Base-by-base conservation (phyloP, 2,329 filamentous ascomycete genomes). In the Phialophora chinensis region DNA sequence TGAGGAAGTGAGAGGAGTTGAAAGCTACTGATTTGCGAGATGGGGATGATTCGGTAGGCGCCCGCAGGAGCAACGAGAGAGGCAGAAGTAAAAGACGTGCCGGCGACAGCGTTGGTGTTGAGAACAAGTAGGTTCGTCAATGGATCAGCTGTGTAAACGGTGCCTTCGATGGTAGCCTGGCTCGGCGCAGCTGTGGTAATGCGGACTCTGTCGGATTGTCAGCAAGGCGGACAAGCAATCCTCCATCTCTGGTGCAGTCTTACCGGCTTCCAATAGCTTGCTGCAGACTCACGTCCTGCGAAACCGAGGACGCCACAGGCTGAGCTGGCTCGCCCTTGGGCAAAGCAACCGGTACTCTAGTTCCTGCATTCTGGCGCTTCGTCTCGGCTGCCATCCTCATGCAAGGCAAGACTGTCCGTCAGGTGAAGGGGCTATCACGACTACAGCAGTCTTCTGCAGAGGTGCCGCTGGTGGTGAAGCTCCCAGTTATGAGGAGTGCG, bases 101-200 rank as follows among this genome's bases (percentile, higher is more conserved):
- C 76, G 27, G 79, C 74, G 25, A 80, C 80, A 20, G 82, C 76
- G 12, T 81, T 80, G 20, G 83, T 86, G 77, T 88, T 86, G 76
- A 89, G 83, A 53, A 85, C 86, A 72, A 90, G 79, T 65, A 88
- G 79, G 72, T 88, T 87, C 64, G 86, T 85, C 72, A 86, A 79
- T 29, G 86, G 85, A 75, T 85, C 86, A 54, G 84, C 85, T 31
- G 86, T 87, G 77, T 87, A 89, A 65, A 90, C 81, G 20, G 81
- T 87, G 72, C 87, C 87, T 76, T 89, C 87, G 66, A 87, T 78
- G 27, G 82, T 84, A 52, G 82, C 81, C 60, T 82, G 78, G 62
- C 80, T 75, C 7, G 81, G 81, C 31, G 82, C 77, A 17, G 82
- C 80, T 59, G 85, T 88, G 63, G 82, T 87, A 70, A 89, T 76